Evolutionary conservation across 2,329 filamentous ascomycete genomes (phyloP), one percentile per base, ranked within the genome.

Genomic region (Aspergillus pseudonomiae): DNA sequence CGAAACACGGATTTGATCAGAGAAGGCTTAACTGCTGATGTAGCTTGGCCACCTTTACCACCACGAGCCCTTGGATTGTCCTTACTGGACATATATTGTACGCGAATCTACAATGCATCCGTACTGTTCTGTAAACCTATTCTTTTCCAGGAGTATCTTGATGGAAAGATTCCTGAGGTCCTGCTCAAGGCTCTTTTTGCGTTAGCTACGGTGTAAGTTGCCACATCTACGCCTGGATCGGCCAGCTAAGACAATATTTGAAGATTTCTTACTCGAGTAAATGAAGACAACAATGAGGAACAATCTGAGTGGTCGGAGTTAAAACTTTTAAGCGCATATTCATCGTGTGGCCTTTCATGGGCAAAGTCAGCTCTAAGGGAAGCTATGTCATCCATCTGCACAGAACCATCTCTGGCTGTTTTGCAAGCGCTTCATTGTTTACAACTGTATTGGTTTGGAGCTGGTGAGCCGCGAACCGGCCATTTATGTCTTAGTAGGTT

Each of bases 401-500:
- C 24, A 11, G 30, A 46, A 32, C 56, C 39, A 34, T 58, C 56
- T 48, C 39, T 58, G 16, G 19, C 43, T 26, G 6, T 45, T 45
- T 32, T 48, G 14, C 56, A 58, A 36, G 26, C 56, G 3, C 56
- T 58, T 48, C 36, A 46, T 28, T 58, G 41, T 21, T 46, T 58
- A 21, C 56, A 58, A 26, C 26, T 45, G n/a, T 58, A 58, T 16
- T 58, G 41, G 56, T 58, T 58, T 46, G 56, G 56, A 4, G 11
- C 48, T 48, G 56, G 56, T 21, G 21, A 58, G 10, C 19, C 56
- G 14, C n/a, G 28, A 28, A n/a, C 24, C 19, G 56, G 56, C 19
- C 43, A 58, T 36, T 32, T 58, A n/a, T 58, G 56, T 46, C 56
- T 58, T 48, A 26, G 56, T 58, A 58, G 21, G 56, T 26, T 32